phyloP scores from a whole-genome alignment of 768 basidiomycete species.

The Infundibulicybe gibba region DNA sequence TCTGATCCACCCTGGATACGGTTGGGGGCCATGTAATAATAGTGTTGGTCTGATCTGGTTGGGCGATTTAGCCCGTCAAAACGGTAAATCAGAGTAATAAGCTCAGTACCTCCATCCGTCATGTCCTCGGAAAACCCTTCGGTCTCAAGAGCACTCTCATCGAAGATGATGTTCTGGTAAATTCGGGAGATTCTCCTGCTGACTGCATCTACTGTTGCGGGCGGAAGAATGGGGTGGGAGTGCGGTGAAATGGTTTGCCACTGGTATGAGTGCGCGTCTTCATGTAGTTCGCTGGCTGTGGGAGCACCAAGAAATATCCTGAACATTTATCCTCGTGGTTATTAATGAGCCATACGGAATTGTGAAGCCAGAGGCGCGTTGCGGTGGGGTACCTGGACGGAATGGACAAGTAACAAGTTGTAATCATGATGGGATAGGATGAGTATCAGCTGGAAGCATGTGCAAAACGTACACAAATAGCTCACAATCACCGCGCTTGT shows the following conservation, averaged over 20 bases:
- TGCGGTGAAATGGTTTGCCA: slow-evolving; percentile 19
- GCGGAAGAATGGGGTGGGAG: slow-evolving; percentile 30
- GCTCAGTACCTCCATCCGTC: slow-evolving; percentile 9
- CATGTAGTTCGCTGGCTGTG: slow-evolving; percentile 6
- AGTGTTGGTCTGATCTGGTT: slow-evolving; percentile 40
- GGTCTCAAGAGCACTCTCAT: slow-evolving; percentile 35
- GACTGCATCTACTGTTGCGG: slow-evolving; percentile 60
- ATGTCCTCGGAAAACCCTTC: slow-evolving; percentile 14
- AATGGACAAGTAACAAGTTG: too few relatives aligned
- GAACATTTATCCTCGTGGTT: not conserved
- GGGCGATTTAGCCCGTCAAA: not conserved
- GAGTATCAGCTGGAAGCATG: too few relatives aligned
- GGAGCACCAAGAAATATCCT: slow-evolving; percentile 12
- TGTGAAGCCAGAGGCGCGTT: too few relatives aligned
- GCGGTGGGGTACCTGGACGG: too few relatives aligned
- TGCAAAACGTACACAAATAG: too few relatives aligned
- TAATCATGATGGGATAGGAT: too few relatives aligned
- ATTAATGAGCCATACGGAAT: too few relatives aligned
- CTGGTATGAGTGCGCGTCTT: slow-evolving; percentile 8
- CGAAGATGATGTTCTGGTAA: slow-evolving; percentile 73
- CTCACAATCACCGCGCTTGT: too few relatives aligned
- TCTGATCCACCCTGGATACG: slow-evolving; percentile 12
- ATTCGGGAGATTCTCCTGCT: slow-evolving; percentile 65
- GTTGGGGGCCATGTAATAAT: slow-evolving; percentile 61
- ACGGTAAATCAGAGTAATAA: not conserved